Conservation (phyloP, 768 basidiomycete species). For the Calocybe gangraenosa region DNA sequence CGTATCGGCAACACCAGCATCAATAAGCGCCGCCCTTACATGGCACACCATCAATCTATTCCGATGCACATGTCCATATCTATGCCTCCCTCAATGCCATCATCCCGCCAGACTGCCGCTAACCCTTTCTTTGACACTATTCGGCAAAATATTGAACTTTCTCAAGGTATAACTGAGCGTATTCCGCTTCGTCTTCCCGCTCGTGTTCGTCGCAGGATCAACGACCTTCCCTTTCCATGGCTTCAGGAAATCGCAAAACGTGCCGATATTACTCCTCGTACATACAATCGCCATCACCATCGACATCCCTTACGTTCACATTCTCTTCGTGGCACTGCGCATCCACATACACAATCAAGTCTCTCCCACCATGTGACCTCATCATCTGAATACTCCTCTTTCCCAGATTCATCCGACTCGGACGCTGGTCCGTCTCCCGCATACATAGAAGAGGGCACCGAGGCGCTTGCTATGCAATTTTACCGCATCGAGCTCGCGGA, state of each 20-base stretch:
- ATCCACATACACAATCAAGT: slow-evolving; percentile 7
- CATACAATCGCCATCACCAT: slow-evolving; percentile 35
- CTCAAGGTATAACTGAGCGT: slow-evolving; percentile 70
- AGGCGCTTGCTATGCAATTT: slow-evolving; percentile 87
- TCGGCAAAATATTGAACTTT: slow-evolving; percentile 81
- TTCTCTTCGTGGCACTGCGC: slow-evolving; percentile 1
- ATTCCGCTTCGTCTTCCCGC: slow-evolving; percentile 64
- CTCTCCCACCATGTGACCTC: slow-evolving; percentile 3
- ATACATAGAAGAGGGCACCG: slow-evolving; percentile 63
- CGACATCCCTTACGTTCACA: slow-evolving; percentile 12
- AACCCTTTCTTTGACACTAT: slow-evolving; percentile 98
- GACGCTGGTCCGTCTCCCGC: slow-evolving; percentile 25
- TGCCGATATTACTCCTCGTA: slow-evolving; percentile 6
- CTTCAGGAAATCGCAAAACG: slow-evolving; percentile 60
- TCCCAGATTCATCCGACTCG: slow-evolving; percentile 24
- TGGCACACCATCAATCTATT: slow-evolving; percentile 9
- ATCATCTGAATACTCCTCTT: slow-evolving; percentile 23
- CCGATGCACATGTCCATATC: slow-evolving; percentile 12
- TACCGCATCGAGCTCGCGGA: slow-evolving; percentile 91
- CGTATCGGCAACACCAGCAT: slow-evolving; percentile 26
- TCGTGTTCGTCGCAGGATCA: slow-evolving; percentile 51
- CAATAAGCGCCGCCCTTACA: slow-evolving; percentile 31
- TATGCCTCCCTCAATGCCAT: slow-evolving; percentile 15
- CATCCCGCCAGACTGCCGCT: slow-evolving; percentile 31
- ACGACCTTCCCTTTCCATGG: slow-evolving; percentile 79